These are phyloP conservation scores for Russula lepida DNA, from an alignment of 768 basidiomycete genomes.

Conservation along the genomic window DNA sequence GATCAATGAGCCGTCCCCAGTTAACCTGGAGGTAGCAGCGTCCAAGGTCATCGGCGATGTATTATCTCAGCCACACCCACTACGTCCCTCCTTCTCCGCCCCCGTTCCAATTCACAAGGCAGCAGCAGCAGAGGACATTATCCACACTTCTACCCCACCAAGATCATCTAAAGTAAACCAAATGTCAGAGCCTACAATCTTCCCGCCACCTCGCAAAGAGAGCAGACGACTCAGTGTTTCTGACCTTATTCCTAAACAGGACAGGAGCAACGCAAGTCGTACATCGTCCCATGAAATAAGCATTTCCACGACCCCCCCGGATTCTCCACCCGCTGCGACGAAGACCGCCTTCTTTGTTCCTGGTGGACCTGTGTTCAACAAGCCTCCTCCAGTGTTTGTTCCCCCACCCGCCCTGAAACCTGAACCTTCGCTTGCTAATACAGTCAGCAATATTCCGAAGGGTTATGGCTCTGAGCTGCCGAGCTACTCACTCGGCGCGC, in stretches of 20 bases:
- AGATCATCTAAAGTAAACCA: background rate
- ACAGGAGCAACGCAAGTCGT: conserved; percentile 30
- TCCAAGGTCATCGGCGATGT: conserved; percentile 61
- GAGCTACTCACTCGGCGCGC: conserved; percentile 34
- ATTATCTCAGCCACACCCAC: background rate
- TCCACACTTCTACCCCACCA: background rate
- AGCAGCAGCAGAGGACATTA: background rate
- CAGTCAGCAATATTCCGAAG: conserved; percentile 22
- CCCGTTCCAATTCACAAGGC: background rate
- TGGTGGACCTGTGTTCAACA: conserved; percentile 51
- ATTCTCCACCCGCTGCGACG: conserved; percentile 17
- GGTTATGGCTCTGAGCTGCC: conserved; percentile 32
- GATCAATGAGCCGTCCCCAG: background rate
- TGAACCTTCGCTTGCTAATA: conserved; percentile 16
- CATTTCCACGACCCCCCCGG: conserved; percentile 20
- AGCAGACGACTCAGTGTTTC: conserved; percentile 46
- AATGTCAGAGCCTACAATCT: background rate
- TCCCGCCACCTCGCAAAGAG: conserved; percentile 13
- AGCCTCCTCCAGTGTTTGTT: conserved; percentile 37
- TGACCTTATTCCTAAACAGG: conserved; percentile 41
- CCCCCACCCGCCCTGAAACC: conserved; percentile 35
- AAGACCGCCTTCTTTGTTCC: conserved; percentile 28
- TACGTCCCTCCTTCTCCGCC: conserved; percentile 6
- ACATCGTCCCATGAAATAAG: conserved; percentile 1
- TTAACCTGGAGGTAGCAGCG: conserved; percentile 1